Evolutionary conservation across 78 protist genomes (phyloP).

Genomic region (Neovahlkampfia damariscottae): DNA sequence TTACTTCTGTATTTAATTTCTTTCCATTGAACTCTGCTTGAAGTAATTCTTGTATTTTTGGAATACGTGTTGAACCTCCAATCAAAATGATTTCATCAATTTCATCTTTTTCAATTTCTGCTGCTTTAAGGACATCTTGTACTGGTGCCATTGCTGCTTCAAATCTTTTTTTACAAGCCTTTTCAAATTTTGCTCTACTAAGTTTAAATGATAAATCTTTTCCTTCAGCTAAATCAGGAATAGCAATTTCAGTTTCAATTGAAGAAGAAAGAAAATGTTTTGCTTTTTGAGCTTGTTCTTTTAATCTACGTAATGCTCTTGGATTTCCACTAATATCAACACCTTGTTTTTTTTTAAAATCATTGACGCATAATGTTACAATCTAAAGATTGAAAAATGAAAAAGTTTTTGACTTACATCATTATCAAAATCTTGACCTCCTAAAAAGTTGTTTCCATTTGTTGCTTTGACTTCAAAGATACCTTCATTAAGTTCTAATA

Average conservation of each 20-base stretch:
- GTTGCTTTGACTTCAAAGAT: slow-evolving; percentile 96
- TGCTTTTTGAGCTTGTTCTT: slow-evolving; percentile 96
- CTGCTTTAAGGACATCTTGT: slow-evolving; percentile 79
- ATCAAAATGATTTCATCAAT: slow-evolving; percentile 92
- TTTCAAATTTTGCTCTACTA: slow-evolving; percentile 74
- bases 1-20: slow-evolving; percentile 91
- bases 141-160: slow-evolving; percentile 77
- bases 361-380: slow-evolving; percentile 36
- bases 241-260: slow-evolving; percentile 72
- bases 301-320: slow-evolving; percentile 85
- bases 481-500: slow-evolving; percentile 90
- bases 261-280: slow-evolving; percentile 90
- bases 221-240: slow-evolving; percentile 96
- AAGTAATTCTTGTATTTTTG: slow-evolving; percentile 80
- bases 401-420: slow-evolving; percentile 41
- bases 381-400: slow-evolving; percentile 19
- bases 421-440: slow-evolving; percentile 99
- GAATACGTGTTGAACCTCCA: slow-evolving; percentile 97
- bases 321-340: slow-evolving; percentile 58
- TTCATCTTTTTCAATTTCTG: slow-evolving; percentile 54
- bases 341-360: slow-evolving; percentile 68
- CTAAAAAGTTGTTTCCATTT: slow-evolving; percentile 97
- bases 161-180: slow-evolving; percentile 56
- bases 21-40: slow-evolving; percentile 58
- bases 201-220: slow-evolving; percentile 79